Percentiles rank a stretch among this genome's conserved stretches.
phyloP scores from a whole-genome alignment of 371 early-diverging fungal genomes.

The Funneliformis caledonium region DNA sequence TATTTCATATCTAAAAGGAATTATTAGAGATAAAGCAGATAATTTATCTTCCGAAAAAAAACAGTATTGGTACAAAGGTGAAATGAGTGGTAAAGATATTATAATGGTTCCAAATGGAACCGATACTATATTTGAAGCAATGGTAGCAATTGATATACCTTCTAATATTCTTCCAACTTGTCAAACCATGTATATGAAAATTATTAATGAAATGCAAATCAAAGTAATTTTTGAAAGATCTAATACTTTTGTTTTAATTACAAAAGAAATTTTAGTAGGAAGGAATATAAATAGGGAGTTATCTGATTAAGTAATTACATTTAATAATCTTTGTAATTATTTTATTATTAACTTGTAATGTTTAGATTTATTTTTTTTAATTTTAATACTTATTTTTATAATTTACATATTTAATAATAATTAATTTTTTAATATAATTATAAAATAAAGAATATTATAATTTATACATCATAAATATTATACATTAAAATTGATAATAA shows the following conservation, averaged over 20 bases:
- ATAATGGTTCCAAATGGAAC: neutral
- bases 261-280: slow-evolving; percentile 25
- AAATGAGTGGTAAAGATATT: slow-evolving; percentile 22
- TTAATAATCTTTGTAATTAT: too few species aligned
- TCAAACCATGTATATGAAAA: slow-evolving; percentile 28
- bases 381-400: too few species aligned
- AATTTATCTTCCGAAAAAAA: neutral
- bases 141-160: slow-evolving; percentile 11
- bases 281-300: neutral
- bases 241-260: slow-evolving; percentile 29
- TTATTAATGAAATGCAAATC: slow-evolving; percentile 32
- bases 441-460: too few species aligned
- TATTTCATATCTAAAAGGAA: slow-evolving; percentile 15
- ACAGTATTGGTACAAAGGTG: neutral
- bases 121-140: slow-evolving; percentile 28
- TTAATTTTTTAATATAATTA: too few species aligned
- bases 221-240: slow-evolving; percentile 36
- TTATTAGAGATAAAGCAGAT: neutral
- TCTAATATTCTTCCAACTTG: slow-evolving; percentile 11
- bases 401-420: too few species aligned
- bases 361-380: too few species aligned
- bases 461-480: too few species aligned
- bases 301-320: too few species aligned
- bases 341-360: too few species aligned
- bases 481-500: too few species aligned